Conservation (phyloP, 2,329 filamentous ascomycete species). For the Pestalotiopsis sp. region DNA sequence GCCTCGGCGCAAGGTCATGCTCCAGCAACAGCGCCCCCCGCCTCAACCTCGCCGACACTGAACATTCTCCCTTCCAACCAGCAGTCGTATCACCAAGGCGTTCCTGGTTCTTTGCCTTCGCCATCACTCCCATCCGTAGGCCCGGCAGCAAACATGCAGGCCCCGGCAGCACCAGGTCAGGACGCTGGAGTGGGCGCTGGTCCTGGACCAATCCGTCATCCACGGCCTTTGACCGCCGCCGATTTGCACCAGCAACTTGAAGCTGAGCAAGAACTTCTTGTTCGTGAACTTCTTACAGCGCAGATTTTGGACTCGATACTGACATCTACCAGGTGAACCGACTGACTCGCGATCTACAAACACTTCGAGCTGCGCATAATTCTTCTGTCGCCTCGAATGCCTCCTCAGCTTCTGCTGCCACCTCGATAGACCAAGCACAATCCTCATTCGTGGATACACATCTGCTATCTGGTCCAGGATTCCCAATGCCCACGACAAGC, state of each 20-base stretch:
- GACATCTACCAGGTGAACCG: conserved; percentile 73
- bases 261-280: conserved; percentile 93
- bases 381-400: conserved; percentile 67
- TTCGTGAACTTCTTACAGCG: conserved; percentile 44
- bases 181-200: conserved; percentile 54
- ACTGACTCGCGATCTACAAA: conserved; percentile 82
- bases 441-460: conserved; percentile 49
- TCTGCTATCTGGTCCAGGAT: conserved; percentile 58
- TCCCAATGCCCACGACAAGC: conserved; percentile 56
- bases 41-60: conserved; percentile 44
- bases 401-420: conserved; percentile 60
- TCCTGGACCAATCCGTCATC: conserved; percentile 80
- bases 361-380: conserved; percentile 74
- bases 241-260: conserved; percentile 90
- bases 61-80: conserved; percentile 60
- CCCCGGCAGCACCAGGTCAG: conserved; percentile 27
- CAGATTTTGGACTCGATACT: conserved; percentile 5
- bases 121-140: conserved; percentile 28
- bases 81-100: conserved; percentile 31
- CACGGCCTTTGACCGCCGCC: conserved; percentile 82
- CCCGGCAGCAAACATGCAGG: conserved; percentile 28
- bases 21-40: conserved; percentile 30
- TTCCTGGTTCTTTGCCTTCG: conserved; percentile 35
- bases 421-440: conserved; percentile 47
- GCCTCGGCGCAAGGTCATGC: conserved; percentile 35